Evolutionary conservation across 2,329 filamentous ascomycete species (phyloP).

Genomic region (Phialocephala sp.): DNA sequence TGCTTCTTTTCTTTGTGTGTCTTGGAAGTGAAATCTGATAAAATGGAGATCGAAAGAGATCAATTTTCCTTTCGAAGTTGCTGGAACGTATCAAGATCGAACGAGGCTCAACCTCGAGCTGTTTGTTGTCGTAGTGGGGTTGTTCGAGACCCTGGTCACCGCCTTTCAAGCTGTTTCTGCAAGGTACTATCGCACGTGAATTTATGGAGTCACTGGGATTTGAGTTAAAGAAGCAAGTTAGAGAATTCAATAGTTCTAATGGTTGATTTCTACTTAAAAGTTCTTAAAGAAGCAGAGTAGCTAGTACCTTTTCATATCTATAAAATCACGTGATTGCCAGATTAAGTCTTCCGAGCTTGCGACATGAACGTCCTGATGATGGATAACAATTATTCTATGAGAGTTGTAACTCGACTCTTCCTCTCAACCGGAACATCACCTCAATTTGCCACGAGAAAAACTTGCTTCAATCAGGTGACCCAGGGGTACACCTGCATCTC

Average conservation of each 20-base stretch:
- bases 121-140: slow-evolving; percentile 10
- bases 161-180: slow-evolving; percentile 6
- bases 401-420: too few relatives aligned
- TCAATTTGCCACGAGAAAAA: too few relatives aligned
- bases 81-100: slow-evolving; percentile 1
- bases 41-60: neutral
- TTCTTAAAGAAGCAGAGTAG: too few relatives aligned
- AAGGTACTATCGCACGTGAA: slow-evolving; percentile 4
- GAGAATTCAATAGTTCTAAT: neutral
- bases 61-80: neutral
- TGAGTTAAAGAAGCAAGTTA: neutral
- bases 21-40: neutral
- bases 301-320: too few relatives aligned
- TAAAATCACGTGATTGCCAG: too few relatives aligned
- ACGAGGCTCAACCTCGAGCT: slow-evolving; percentile 10
- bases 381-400: too few relatives aligned
- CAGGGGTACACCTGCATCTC: neutral
- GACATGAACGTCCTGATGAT: too few relatives aligned
- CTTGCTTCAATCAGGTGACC: neutral
- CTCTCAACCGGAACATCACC: too few relatives aligned
- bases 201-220: neutral
- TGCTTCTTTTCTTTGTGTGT: slow-evolving; percentile 9
- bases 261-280: too few relatives aligned
- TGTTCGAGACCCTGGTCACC: slow-evolving; percentile 9
- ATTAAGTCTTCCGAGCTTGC: too few relatives aligned